Percentiles rank a stretch among this genome's conserved stretches.
These are phyloP conservation scores for Aspergillus sp. DNA, from an alignment of 2,329 filamentous ascomycete genomes.

Conservation along the genomic window DNA sequence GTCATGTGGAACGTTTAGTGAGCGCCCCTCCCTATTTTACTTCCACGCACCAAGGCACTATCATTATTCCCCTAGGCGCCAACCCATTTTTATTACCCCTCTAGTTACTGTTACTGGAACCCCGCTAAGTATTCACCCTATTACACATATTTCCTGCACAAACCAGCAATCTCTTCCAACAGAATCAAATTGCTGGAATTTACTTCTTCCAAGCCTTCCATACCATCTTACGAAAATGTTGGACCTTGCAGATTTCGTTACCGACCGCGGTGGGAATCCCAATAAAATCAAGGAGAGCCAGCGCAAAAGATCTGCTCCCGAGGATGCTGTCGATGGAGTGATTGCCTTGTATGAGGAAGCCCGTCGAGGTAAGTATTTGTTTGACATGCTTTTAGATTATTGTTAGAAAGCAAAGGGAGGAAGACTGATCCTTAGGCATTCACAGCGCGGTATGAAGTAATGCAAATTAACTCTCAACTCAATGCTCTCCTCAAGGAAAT, in stretches of 20 bases:
- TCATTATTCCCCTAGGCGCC: no score
- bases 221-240: slow-evolving; percentile 51
- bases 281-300: slow-evolving; percentile 91
- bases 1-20: no score
- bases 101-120: no score
- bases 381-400: slow-evolving; percentile 3
- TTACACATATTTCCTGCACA: no score
- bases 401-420: neutral
- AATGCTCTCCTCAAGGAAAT: slow-evolving; percentile 89
- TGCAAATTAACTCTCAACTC: slow-evolving; percentile 76
- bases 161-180: no score
- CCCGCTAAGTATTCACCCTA: no score
- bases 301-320: slow-evolving; percentile 71
- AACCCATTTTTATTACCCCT: no score
- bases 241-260: slow-evolving; percentile 73
- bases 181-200: no score
- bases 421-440: slow-evolving; percentile 4
- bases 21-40: no score
- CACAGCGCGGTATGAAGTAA: slow-evolving; percentile 67
- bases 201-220: neutral
- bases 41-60: no score
- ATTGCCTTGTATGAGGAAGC: slow-evolving; percentile 84
- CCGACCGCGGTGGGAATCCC: slow-evolving; percentile 85
- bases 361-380: slow-evolving; percentile 55
- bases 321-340: slow-evolving; percentile 84